A percentile compares a stretch with the other conserved stretches of the same genome.
These are phyloP conservation scores for Candida oleophila DNA, from an alignment of 805 yeast species.

Conservation along the genomic window DNA sequence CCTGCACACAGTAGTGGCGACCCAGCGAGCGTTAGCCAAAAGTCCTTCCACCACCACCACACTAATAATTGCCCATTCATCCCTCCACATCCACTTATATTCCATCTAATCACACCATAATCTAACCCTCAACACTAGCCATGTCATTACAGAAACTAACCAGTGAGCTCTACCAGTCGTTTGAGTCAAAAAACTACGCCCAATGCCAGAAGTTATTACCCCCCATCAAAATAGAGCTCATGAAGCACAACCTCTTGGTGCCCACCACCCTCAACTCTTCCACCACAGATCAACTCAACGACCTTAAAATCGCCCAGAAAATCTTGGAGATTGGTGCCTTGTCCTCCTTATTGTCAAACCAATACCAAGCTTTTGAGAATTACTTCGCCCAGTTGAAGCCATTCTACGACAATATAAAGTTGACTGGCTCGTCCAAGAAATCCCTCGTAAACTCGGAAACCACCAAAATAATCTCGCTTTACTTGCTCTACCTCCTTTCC, in stretches of 20 bases:
- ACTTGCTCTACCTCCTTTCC: slow-evolving; percentile 72
- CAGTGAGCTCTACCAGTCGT: slow-evolving; percentile 63
- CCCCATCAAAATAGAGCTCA: slow-evolving; percentile 73
- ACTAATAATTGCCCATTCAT: not conserved
- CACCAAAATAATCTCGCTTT: slow-evolving; percentile 70
- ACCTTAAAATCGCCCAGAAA: slow-evolving; percentile 74
- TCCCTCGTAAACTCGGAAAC: slow-evolving; percentile 32
- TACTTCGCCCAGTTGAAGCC: slow-evolving; percentile 73
- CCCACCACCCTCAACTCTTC: slow-evolving; percentile 47
- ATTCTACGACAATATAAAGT: slow-evolving; percentile 55
- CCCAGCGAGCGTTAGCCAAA: no score
- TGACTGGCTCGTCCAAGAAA: slow-evolving; percentile 33
- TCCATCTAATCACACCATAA: no score
- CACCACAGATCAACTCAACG: slow-evolving; percentile 49
- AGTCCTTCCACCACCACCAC: not conserved
- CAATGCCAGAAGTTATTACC: slow-evolving; percentile 63
- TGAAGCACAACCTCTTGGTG: slow-evolving; percentile 73
- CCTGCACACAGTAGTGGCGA: no score
- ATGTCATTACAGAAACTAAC: slow-evolving; percentile 72
- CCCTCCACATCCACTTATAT: no score
- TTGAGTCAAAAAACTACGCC: slow-evolving; percentile 58
- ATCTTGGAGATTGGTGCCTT: slow-evolving; percentile 89
- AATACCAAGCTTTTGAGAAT: slow-evolving; percentile 68
- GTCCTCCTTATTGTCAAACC: slow-evolving; percentile 62
- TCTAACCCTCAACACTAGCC: not conserved